Evolutionary conservation across 2,329 filamentous ascomycete species (phyloP), one percentile per base, ranked within the genome.

Genomic region (Thelonectria discophora): DNA sequence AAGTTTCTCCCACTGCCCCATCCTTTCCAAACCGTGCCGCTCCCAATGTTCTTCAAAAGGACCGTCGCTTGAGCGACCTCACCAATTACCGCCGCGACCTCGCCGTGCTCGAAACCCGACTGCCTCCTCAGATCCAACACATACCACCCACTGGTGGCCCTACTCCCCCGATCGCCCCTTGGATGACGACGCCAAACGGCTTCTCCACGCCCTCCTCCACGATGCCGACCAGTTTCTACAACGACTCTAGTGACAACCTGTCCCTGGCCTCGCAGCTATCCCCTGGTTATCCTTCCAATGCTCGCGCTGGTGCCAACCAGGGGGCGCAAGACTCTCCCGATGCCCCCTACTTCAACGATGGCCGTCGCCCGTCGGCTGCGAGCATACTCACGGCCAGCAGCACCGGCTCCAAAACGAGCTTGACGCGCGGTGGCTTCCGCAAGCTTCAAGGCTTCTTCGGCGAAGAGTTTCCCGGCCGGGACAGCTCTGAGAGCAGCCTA

Each of bases 391-490:
- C 90, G 5, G 87, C 92, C 59, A 95, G 94, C 77, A 97, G 94
- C 73, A 87, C 91, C 67, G 91, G 92, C 34, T 97, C 94, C 43
- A 90, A 89, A 78, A 85, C 86, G 60, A 91, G 90, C 75, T 81
- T 88, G 64, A 89, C 87, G 63, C 84, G 90, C 62, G 88, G 89
- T 69, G 88, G 91, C 53, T 85, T 90, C 59, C 93, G 94, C 77
- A 95, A 94, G 78, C 82, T 97, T 65, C 92, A 95, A 74, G 92
- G 90, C 43, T 94, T 97, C 75, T 97, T 97, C 78, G 94, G 94
- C 48, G 94, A 97, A 71, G 94, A 97, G 73, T 93, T 91, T 76
- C 87, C 88, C 61, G 87, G 86, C 39, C 83, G 86, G 67, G 90
- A 94, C 74, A 89, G 89, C 66, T 93, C 91, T 55, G 92, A 96